These are phyloP conservation scores for Mariannaea elegans DNA, from an alignment of 2,329 filamentous ascomycete species.

Conservation along the genomic window DNA sequence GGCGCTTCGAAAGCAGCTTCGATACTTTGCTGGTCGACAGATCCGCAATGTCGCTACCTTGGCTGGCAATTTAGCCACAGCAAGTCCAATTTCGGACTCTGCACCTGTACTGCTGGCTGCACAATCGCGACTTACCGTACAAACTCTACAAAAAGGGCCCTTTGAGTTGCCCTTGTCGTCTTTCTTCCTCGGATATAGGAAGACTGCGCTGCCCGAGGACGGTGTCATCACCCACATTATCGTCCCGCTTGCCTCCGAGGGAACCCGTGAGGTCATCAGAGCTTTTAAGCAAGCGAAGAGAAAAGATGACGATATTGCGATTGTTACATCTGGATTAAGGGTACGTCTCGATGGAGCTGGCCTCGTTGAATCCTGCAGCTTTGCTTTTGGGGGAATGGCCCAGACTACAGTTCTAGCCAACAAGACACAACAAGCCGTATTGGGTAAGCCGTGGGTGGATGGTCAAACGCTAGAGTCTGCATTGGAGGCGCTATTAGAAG, in stretches of 20 bases:
- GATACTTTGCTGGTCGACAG: slow-evolving; percentile 88
- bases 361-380: background rate
- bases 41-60: slow-evolving; percentile 92
- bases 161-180: slow-evolving; percentile 7
- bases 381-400: slow-evolving; percentile 21
- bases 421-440: slow-evolving; percentile 5
- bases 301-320: slow-evolving; percentile 94
- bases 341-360: slow-evolving; percentile 54
- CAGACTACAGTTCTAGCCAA: slow-evolving; percentile 8
- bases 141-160: background rate
- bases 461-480: slow-evolving; percentile 3
- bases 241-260: slow-evolving; percentile 46
- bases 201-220: slow-evolving; percentile 7
- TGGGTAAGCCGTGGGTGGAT: slow-evolving; percentile 11
- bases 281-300: slow-evolving; percentile 92
- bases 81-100: slow-evolving; percentile 88
- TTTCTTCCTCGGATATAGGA: slow-evolving; percentile 14
- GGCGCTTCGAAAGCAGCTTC: slow-evolving; percentile 86
- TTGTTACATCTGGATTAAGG: slow-evolving; percentile 83
- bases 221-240: slow-evolving; percentile 17
- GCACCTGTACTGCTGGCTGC: slow-evolving; percentile 89
- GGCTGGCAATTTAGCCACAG: slow-evolving; percentile 87
- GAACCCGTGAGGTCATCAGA: slow-evolving; percentile 75
- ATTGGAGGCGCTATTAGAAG: background rate
- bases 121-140: slow-evolving; percentile 50